These are phyloP conservation scores for Blastocrithidia nonstop DNA, from an alignment of 208 protist genomes.

Conservation along the genomic window DNA sequence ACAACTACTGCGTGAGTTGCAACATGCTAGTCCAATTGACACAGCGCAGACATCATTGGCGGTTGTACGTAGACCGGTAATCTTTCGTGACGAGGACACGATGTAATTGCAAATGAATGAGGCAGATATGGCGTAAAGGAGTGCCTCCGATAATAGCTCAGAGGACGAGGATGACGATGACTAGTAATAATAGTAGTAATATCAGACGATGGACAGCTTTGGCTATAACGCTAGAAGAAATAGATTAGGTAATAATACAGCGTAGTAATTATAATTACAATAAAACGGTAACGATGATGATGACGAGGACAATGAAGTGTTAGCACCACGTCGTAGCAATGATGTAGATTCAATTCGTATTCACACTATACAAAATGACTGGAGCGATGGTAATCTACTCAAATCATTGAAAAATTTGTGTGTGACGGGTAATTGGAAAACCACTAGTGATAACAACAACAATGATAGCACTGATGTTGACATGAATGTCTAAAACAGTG, in stretches of 20 bases:
- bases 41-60: slow-evolving; percentile 21
- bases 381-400: slow-evolving; percentile 25
- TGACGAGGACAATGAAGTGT: slow-evolving; percentile 8
- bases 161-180: neutral
- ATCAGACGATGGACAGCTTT: no score
- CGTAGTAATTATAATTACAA: neutral
- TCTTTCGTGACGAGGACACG: slow-evolving; percentile 62
- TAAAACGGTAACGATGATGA: slow-evolving; percentile 6
- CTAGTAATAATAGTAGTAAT: no score
- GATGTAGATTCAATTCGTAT: slow-evolving; percentile 49
- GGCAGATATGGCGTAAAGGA: slow-evolving; percentile 9
- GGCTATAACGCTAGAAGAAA: no score
- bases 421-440: slow-evolving; percentile 92
- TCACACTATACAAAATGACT: slow-evolving; percentile 25
- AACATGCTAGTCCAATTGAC: slow-evolving; percentile 61
- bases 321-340: slow-evolving; percentile 44
- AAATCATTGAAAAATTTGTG: slow-evolving; percentile 85
- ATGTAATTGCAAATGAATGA: slow-evolving; percentile 55
- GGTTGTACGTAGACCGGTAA: slow-evolving; percentile 60
- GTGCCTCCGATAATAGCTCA: slow-evolving; percentile 6
- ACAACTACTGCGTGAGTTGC: slow-evolving; percentile 63
- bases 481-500: no score
- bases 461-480: no score
- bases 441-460: no score
- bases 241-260: slow-evolving; percentile 7